Evolutionary conservation across 441 rosid species (phyloP), one percentile per base, ranked within the genome.

Genomic region (Theobroma grandiflorum): DNA sequence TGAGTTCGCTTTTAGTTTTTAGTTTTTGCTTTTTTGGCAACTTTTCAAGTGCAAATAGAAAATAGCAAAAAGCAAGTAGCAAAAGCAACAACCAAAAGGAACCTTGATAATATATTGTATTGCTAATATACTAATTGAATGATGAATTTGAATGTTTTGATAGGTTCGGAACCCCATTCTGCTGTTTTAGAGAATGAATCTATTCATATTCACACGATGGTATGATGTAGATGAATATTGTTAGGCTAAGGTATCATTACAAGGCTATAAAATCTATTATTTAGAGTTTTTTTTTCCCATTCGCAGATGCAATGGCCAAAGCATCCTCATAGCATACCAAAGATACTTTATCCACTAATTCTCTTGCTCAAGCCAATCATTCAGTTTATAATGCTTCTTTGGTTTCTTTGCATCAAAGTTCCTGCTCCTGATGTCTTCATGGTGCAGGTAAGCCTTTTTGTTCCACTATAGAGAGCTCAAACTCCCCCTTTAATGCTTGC

Each of bases 161-260:
- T 84, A 96, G 99, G 98, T 80, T 96, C 98, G 42, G 90, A 89
- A 75, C 99, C 99, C 3, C 97, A 95, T 75, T 84, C 84, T 82
- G 93, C 95, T 75, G 80, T 95, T 74, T 69, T 87, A 65, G 89
- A 91, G 82, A 93, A 94, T 43, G 87, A 80, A 55, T 97, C 94
- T 72, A 93, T 97, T 80, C 96, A 92, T 79, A 89, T 94, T 53
- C 94, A 97, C 82, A 90, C 91, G 55, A 91, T 97, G 99, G 99
- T 95, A 88, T 66, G 40, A 15, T 74, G 18, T 18, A 53, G n/a
- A 74, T 55, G 70, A 78, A 53, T 78, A 55, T 73, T 70, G 40
- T 38, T 22, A 72, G 35, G 31, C 3, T 31, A 12, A 59, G 42
- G 11, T 26, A 71, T 45, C 26, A 62, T 43, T 55, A 37, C 11